A percentile compares a stretch with the other conserved stretches of the same genome.
Evolutionary conservation across 2,329 filamentous ascomycete genomes (phyloP).

Genomic region (Hypocrella siamensis): DNA sequence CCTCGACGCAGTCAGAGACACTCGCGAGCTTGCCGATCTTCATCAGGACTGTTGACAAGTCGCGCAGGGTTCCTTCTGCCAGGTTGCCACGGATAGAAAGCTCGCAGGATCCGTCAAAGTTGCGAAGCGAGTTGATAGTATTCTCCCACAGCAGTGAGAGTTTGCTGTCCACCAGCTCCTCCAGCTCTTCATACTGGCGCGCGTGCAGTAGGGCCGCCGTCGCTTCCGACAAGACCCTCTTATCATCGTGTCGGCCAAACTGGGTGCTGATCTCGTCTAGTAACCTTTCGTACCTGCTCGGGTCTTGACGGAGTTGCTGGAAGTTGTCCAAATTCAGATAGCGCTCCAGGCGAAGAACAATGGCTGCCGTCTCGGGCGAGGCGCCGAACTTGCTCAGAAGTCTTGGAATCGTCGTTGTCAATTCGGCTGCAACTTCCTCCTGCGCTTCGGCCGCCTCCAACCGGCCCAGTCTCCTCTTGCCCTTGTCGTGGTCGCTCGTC

Average conservation of each 20-base stretch:
- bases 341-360: constrained; percentile 74
- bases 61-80: constrained; percentile 45
- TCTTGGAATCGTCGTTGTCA: constrained; percentile 67
- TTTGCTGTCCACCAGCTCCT: constrained; percentile 71
- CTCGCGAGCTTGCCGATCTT: constrained; percentile 70
- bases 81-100: constrained; percentile 59
- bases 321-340: constrained; percentile 78
- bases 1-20: constrained; percentile 61
- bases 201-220: constrained; percentile 72
- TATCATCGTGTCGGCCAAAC: constrained; percentile 83
- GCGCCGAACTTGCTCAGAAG: constrained; percentile 88
- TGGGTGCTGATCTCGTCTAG: constrained; percentile 89
- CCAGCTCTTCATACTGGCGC: constrained; percentile 71
- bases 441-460: constrained; percentile 54
- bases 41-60: constrained; percentile 57
- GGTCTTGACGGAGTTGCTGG: constrained; percentile 74
- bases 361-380: constrained; percentile 70
- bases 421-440: constrained; percentile 61
- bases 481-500: constrained; percentile 47
- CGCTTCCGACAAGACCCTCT: constrained; percentile 70
- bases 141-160: constrained; percentile 78
- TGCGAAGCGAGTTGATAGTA: constrained; percentile 54
- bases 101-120: constrained; percentile 55
- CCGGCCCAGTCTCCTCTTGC: constrained; percentile 40
- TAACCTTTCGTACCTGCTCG: constrained; percentile 62